Conservation (phyloP, 768 basidiomycete species). For the Punctularia strigosozonata region DNA sequence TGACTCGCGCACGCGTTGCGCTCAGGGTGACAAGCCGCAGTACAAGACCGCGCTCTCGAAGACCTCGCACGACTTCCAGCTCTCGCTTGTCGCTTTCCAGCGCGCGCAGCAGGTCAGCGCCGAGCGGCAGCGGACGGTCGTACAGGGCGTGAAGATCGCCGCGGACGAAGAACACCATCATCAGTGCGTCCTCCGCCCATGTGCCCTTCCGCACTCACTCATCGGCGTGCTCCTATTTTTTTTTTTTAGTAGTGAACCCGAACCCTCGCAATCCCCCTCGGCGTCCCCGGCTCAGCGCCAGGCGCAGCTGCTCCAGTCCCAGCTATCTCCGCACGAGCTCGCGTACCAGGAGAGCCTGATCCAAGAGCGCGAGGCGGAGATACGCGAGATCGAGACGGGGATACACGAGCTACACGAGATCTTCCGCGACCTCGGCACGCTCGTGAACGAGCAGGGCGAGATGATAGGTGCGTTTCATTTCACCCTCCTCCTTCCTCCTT, state of each 20-base stretch:
- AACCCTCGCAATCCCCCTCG: constrained; percentile 5
- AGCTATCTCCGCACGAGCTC: constrained; percentile 83
- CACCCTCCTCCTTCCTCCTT: background rate
- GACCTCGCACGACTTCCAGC: constrained; percentile 85
- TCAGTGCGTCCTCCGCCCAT: constrained; percentile 11
- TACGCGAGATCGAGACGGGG: constrained; percentile 91
- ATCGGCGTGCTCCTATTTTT: background rate
- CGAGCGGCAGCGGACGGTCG: constrained; percentile 80
- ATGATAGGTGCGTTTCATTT: constrained; percentile 66
- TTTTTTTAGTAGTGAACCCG: background rate
- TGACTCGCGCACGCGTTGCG: background rate
- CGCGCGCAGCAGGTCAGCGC: constrained; percentile 83
- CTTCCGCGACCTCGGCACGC: constrained; percentile 89
- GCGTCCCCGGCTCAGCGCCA: constrained; percentile 50
- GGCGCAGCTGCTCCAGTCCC: constrained; percentile 52
- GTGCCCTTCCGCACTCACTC: background rate
- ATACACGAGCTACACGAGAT: constrained; percentile 95
- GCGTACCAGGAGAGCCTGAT: constrained; percentile 94
- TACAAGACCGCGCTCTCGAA: constrained; percentile 82
- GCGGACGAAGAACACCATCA: constrained; percentile 59
- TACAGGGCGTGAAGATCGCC: constrained; percentile 74
- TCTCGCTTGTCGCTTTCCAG: constrained; percentile 87
- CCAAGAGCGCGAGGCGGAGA: constrained; percentile 88
- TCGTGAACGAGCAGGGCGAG: constrained; percentile 88
- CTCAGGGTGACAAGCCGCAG: constrained; percentile 37